Evolutionary conservation across 2,329 filamentous ascomycete species (phyloP).

Genomic region (Aspergillus melleus): DNA sequence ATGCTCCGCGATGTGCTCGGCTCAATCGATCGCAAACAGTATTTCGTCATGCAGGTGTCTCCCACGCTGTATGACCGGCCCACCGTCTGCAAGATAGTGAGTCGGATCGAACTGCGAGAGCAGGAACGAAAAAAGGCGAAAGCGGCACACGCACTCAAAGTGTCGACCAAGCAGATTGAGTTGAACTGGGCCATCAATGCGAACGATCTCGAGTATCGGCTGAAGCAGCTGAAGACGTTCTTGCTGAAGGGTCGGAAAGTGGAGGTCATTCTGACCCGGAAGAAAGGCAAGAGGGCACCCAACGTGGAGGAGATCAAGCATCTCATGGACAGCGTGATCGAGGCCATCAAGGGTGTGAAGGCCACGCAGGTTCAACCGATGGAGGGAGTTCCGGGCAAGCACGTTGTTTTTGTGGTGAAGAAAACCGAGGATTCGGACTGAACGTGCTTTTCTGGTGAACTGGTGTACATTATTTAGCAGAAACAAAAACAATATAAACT

Average conservation of each 20-base stretch:
- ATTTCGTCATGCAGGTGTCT: slow-evolving; percentile 54
- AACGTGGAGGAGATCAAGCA: slow-evolving; percentile 60
- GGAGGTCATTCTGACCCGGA: slow-evolving; percentile 69
- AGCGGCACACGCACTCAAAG: slow-evolving; percentile 42
- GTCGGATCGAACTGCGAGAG: slow-evolving; percentile 55
- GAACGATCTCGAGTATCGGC: slow-evolving; percentile 72
- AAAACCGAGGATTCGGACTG: slow-evolving; percentile 18
- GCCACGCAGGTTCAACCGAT: slow-evolving; percentile 42
- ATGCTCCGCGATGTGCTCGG: slow-evolving; percentile 37
- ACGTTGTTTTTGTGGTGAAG: slow-evolving; percentile 38
- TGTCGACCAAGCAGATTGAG: slow-evolving; percentile 72
- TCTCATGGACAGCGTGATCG: slow-evolving; percentile 55
- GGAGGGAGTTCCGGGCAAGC: slow-evolving; percentile 43
- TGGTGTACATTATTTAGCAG: neutral
- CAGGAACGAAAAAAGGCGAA: slow-evolving; percentile 42
- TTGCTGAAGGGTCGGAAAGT: slow-evolving; percentile 73
- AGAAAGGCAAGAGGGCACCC: slow-evolving; percentile 62
- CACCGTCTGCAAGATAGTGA: slow-evolving; percentile 72
- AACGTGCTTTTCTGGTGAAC: neutral
- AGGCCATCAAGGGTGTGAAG: slow-evolving; percentile 45
- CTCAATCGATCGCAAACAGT: slow-evolving; percentile 49
- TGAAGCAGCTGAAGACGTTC: slow-evolving; percentile 68
- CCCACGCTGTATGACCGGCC: slow-evolving; percentile 29
- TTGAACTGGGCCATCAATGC: slow-evolving; percentile 81
- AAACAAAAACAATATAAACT: no score